Percentiles rank a stretch among this genome's conserved stretches.
These are phyloP conservation scores for Umbellularia californica DNA, from an alignment of 164 flowering plant genomes.

Conservation along the genomic window DNA sequence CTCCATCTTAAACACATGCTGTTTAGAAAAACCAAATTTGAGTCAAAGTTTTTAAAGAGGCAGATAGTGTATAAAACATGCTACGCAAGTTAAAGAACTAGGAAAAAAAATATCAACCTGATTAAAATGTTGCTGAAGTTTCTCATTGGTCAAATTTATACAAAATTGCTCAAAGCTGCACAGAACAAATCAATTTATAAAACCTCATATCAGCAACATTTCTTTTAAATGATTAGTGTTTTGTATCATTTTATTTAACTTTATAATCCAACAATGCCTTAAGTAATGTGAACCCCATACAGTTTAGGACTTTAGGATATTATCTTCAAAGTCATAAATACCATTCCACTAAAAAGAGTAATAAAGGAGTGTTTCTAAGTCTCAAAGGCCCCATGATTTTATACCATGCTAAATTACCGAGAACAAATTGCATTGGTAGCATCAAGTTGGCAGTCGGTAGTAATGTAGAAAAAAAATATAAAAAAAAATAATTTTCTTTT, in stretches of 20 bases:
- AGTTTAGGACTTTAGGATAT: neutral
- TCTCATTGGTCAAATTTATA: slow-evolving; percentile 98
- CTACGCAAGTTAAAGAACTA: slow-evolving; percentile 1
- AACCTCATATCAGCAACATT: neutral
- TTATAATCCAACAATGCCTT: neutral
- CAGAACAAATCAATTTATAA: neutral
- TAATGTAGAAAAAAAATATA: too few species aligned
- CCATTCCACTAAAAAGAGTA: too few species aligned
- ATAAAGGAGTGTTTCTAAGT: too few species aligned
- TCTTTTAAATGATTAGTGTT: neutral
- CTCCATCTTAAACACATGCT: slow-evolving; percentile 99
- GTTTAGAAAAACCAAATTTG: slow-evolving; percentile 20
- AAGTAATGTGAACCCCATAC: neutral
- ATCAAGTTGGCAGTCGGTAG: too few species aligned
- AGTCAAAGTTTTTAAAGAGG: neutral
- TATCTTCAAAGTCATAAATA: too few species aligned
- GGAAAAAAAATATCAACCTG: slow-evolving; percentile 57
- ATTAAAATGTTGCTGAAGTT: slow-evolving; percentile 98
- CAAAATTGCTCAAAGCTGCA: slow-evolving; percentile 99
- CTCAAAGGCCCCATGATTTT: too few species aligned
- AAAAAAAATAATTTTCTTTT: too few species aligned
- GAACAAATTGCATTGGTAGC: too few species aligned
- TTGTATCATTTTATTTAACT: neutral
- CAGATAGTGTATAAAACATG: neutral
- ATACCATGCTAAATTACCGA: too few species aligned